Conservation (phyloP, 768 basidiomycete genomes). For the Tulasnella sp. region DNA sequence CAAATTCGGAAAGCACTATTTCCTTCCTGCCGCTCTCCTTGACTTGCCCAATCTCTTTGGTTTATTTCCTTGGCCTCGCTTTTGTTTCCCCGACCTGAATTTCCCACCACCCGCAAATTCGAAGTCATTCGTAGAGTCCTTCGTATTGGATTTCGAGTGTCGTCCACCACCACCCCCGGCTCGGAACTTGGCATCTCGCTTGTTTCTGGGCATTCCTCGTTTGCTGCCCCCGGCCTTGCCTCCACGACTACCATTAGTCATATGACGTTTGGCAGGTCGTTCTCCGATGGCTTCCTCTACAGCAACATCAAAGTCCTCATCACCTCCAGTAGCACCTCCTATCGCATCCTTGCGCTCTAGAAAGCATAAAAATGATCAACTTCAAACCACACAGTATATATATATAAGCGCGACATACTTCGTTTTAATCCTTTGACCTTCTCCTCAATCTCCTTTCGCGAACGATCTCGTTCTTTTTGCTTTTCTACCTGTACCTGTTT, state of each 20-base stretch:
- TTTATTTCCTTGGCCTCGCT: background rate
- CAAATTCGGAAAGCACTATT: no score
- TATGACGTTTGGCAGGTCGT: constrained; percentile 45
- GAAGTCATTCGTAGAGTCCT: constrained; percentile 67
- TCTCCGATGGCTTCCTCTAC: constrained; percentile 81
- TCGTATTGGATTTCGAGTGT: constrained; percentile 70
- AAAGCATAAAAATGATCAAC: constrained; percentile 3
- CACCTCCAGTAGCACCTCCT: constrained; percentile 53
- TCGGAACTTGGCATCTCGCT: constrained; percentile 69
- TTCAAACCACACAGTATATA: background rate
- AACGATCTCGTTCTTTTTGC: constrained; percentile 73
- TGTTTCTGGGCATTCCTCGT: constrained; percentile 39
- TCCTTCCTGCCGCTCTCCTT: constrained; percentile 20
- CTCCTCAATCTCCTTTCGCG: constrained; percentile 88
- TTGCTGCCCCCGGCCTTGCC: constrained; percentile 20
- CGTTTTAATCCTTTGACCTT: constrained; percentile 75
- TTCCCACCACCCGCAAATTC: constrained; percentile 23
- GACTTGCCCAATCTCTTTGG: background rate
- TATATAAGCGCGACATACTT: constrained; percentile 64
- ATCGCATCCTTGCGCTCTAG: constrained; percentile 68
- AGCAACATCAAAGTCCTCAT: constrained; percentile 71
- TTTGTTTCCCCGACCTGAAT: background rate
- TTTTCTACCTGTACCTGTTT: constrained; percentile 96
- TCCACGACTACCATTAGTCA: constrained; percentile 2
- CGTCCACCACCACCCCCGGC: constrained; percentile 45